Conservation (phyloP, 2,329 filamentous ascomycete genomes). For the Ophiostoma pallidulum region DNA sequence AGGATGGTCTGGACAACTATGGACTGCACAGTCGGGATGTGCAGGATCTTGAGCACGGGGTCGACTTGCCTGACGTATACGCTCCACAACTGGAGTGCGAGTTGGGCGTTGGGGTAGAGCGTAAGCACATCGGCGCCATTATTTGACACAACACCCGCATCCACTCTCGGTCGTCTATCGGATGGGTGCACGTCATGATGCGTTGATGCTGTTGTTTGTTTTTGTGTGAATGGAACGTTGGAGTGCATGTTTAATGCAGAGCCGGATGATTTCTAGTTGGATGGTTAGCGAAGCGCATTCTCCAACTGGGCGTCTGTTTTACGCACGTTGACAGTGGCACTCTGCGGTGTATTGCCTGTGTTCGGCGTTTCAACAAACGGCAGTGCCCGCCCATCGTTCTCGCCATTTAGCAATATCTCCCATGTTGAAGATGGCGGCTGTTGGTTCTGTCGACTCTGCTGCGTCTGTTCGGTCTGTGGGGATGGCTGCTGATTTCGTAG, state of each 20-base stretch:
- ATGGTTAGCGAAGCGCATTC: too few species aligned
- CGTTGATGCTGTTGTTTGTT: too few species aligned
- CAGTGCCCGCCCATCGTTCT: neutral
- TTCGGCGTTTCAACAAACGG: neutral
- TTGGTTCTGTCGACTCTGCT: neutral
- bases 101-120: neutral
- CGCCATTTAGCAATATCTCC: neutral
- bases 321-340: neutral
- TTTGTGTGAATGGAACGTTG: too few species aligned
- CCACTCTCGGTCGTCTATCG: too few species aligned
- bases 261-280: too few species aligned
- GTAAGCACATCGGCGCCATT: neutral
- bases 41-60: conserved; percentile 2
- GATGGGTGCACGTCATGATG: too few species aligned
- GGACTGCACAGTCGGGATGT: neutral
- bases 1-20: neutral
- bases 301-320: too few species aligned
- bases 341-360: neutral
- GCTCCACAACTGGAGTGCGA: neutral
- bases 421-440: neutral
- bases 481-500: too few species aligned
- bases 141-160: too few species aligned
- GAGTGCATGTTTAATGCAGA: too few species aligned
- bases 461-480: too few species aligned
- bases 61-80: conserved; percentile 1